Base-by-base conservation (phyloP, 257 asterid species). In the Rubia yunnanensis region DNA sequence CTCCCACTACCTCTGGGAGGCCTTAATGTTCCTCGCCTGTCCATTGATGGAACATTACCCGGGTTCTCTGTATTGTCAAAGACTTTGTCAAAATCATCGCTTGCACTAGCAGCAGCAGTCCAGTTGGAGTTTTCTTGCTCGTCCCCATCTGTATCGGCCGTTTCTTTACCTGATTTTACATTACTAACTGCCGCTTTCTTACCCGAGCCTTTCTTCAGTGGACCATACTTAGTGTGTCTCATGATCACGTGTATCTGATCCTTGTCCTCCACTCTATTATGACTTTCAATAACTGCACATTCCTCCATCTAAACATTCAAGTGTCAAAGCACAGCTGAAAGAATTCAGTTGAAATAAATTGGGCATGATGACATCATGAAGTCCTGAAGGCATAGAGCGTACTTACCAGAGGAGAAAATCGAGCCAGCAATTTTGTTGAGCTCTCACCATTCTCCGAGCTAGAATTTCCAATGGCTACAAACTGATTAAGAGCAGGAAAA, bases 181-280 rank as follows among this genome's bases (percentile, higher is more conserved):
- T 73, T 71, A 24, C 44, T 59, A 38, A 84, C 70, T 63, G 72
- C 76, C 62, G 72, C 76, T 75, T 84, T 87, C 81, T 83, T 85
- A 76, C 76, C 82, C 1, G 84, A 69, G 17, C 89, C 84, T 58
- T 76, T 83, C 70, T 84, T 89, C 34, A 74, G 20, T 44, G 85
- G 85, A 11, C 99, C 97, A 60, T 77, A 87, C 78, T 87, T 92
- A 71, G 76, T 49, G 69, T 92, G 99, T 79, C 99, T 80, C 34
- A 83, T 80, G 46, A 92, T 71, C 15, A 86, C 24, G 66, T 60
- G 89, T 20, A 90, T 94, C 80, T 84, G 87, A 70, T 71, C 76
- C 60, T 84, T 80, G 56, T 79, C 81, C 74, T 87, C 94, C 39
- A 77, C 82, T 70, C 70, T 72, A 17, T 85, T 85, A 32, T 69